A percentile compares a stretch with the other conserved stretches of the same genome.
phyloP scores from a whole-genome alignment of 2,329 filamentous ascomycete species.

The Fusarium anguioides region DNA sequence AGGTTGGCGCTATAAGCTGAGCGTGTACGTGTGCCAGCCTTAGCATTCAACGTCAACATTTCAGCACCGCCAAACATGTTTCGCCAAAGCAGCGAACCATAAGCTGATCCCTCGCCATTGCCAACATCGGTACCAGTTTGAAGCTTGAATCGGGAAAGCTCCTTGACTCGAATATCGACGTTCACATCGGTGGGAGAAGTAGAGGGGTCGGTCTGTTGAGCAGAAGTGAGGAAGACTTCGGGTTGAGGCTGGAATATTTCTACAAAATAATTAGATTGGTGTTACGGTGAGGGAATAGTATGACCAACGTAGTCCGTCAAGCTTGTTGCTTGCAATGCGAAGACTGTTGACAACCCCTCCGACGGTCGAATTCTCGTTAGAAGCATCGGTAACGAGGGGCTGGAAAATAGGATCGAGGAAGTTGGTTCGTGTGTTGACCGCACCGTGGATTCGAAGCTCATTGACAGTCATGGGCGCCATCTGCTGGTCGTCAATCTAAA shows the following conservation, averaged over 20 bases:
- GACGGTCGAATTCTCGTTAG: conserved; percentile 77
- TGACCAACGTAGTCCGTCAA: conserved; percentile 79
- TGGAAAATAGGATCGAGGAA: conserved; percentile 87
- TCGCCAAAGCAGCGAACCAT: conserved; percentile 85
- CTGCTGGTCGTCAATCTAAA: conserved; percentile 73
- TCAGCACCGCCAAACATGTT: conserved; percentile 97
- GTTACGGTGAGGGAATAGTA: not conserved
- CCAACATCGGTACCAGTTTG: conserved; percentile 96
- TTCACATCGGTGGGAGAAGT: conserved; percentile 83
- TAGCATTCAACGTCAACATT: conserved; percentile 86
- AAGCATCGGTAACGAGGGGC: conserved; percentile 77
- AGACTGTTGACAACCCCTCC: conserved; percentile 81
- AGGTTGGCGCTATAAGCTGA: conserved; percentile 92
- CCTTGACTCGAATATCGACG: conserved; percentile 82
- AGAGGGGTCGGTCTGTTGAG: conserved; percentile 74
- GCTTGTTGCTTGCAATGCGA: conserved; percentile 75
- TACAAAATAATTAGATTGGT: conserved; percentile 52
- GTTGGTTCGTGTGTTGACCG: conserved; percentile 80
- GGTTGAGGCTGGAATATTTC: conserved; percentile 90
- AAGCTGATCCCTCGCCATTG: conserved; percentile 93
- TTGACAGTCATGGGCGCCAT: conserved; percentile 89
- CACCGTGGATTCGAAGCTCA: conserved; percentile 84
- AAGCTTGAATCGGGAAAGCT: conserved; percentile 85
- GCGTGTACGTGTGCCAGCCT: conserved; percentile 87
- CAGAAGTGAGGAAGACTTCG: conserved; percentile 82